Percentiles rank a stretch among this genome's conserved stretches.
These are phyloP conservation scores for Cytospora piceicola DNA, from an alignment of 2,329 filamentous ascomycete genomes.

Conservation along the genomic window DNA sequence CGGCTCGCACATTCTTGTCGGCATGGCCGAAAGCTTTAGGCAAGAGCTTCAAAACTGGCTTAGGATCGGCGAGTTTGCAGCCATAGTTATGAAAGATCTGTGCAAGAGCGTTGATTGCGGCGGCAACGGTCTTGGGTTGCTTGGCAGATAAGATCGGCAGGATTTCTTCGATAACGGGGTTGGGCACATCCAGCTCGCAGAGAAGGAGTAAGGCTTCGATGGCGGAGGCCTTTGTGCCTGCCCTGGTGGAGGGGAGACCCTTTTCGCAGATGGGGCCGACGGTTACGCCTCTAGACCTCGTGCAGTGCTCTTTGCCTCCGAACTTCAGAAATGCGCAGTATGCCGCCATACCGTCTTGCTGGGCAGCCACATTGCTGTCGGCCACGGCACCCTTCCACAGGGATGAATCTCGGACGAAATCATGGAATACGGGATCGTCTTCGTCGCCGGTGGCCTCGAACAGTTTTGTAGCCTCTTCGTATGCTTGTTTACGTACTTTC, in stretches of 20 bases:
- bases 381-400: conserved; percentile 92
- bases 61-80: conserved; percentile 92
- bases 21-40: conserved; percentile 95
- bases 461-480: conserved; percentile 87
- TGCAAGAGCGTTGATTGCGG: conserved; percentile 74
- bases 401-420: conserved; percentile 81
- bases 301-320: conserved; percentile 77
- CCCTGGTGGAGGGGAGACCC: conserved; percentile 82
- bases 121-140: conserved; percentile 82
- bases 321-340: conserved; percentile 93
- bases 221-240: conserved; percentile 84
- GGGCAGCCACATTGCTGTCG: conserved; percentile 95
- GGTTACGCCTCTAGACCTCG: conserved; percentile 75
- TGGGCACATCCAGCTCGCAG: conserved; percentile 85
- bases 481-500: conserved; percentile 95
- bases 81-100: conserved; percentile 92
- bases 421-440: conserved; percentile 80
- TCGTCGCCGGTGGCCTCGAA: conserved; percentile 88
- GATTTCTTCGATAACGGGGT: conserved; percentile 87
- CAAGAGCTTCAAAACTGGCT: conserved; percentile 83
- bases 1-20: conserved; percentile 96
- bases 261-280: conserved; percentile 87
- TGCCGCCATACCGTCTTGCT: conserved; percentile 87
- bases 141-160: conserved; percentile 83
- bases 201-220: conserved; percentile 86